These are phyloP conservation scores for Colletotrichum tanaceti DNA, from an alignment of 2,329 filamentous ascomycete genomes.

Conservation along the genomic window DNA sequence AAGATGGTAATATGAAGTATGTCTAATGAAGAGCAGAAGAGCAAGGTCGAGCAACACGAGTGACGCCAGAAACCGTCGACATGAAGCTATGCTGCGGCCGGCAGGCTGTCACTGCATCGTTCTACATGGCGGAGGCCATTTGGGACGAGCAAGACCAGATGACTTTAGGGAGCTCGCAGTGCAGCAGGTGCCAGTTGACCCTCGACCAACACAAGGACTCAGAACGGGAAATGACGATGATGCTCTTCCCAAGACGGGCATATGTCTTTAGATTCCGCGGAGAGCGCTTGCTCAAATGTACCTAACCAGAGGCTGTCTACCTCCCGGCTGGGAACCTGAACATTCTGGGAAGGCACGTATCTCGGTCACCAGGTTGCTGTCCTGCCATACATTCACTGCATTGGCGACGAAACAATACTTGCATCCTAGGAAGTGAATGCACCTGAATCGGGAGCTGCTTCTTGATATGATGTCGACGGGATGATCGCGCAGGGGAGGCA, in stretches of 20 bases:
- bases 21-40: constrained; percentile 20
- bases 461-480: neutral
- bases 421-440: neutral
- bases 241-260: neutral
- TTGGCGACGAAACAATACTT: neutral
- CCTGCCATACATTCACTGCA: neutral
- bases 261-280: neutral
- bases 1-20: constrained; percentile 33
- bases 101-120: constrained; percentile 15
- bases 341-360: neutral
- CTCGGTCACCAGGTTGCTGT: neutral
- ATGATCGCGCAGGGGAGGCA: neutral
- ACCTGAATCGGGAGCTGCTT: neutral
- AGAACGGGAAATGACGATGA: constrained; percentile 1
- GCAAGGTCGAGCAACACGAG: neutral
- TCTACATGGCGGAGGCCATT: neutral
- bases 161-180: neutral
- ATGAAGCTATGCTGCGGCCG: constrained; percentile 35
- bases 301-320: neutral
- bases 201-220: neutral
- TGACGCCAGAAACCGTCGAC: neutral
- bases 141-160: neutral
- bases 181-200: neutral
- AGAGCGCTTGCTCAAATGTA: neutral
- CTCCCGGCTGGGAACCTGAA: neutral